Percentiles rank a stretch among this genome's conserved stretches.
Conservation (phyloP, 495 filamentous ascomycete species). For the Aspergillus biplanus region DNA sequence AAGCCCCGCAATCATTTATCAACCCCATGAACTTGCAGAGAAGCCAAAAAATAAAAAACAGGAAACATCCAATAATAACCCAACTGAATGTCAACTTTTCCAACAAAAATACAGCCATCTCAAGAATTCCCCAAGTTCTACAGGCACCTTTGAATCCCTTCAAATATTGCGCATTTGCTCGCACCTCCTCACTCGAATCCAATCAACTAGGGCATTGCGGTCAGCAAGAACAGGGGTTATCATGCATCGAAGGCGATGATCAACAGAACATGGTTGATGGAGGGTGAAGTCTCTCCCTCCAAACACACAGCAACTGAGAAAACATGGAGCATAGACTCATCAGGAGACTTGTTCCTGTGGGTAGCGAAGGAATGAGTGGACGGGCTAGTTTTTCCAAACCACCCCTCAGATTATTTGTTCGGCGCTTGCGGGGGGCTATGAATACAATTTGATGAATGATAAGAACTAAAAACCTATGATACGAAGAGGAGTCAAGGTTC, state of each 20-base stretch:
- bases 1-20: neutral
- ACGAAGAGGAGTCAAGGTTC: no score
- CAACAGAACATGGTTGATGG: neutral
- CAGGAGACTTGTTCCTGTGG: conserved; percentile 27
- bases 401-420: conserved; percentile 14
- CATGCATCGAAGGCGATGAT: neutral
- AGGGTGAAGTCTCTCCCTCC: neutral
- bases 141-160: no score
- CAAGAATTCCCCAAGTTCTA: no score
- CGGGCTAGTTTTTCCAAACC: conserved; percentile 10
- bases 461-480: no score
- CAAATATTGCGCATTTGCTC: no score
- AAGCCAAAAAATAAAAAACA: no score
- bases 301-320: neutral
- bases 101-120: no score
- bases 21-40: neutral
- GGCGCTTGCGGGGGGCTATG: conserved; percentile 23
- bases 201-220: no score
- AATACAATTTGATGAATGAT: neutral
- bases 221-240: no score
- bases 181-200: no score
- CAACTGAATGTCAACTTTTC: no score
- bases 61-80: neutral
- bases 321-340: conserved; percentile 23
- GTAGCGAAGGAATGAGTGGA: conserved; percentile 14